Evolutionary conservation across 768 basidiomycete species (phyloP).

Genomic region (Termitomyces sp.): DNA sequence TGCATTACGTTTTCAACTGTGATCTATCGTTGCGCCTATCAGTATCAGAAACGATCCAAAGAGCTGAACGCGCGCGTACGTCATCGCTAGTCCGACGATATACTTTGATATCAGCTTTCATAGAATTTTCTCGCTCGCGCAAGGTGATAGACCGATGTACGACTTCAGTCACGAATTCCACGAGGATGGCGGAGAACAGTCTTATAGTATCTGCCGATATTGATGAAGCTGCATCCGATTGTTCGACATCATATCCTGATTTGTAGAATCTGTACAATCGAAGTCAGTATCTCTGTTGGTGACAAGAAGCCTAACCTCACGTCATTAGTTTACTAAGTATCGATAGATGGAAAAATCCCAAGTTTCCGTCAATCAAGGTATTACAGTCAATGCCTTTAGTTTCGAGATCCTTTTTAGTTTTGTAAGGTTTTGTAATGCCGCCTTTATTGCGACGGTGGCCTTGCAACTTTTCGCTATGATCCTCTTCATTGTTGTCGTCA

Average conservation of each 20-base stretch:
- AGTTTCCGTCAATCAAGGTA: constrained; percentile 32
- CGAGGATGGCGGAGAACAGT: constrained; percentile 37
- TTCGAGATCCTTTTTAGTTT: constrained; percentile 34
- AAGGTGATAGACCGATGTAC: constrained; percentile 46
- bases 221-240: constrained; percentile 17
- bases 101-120: constrained; percentile 55
- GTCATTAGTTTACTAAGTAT: constrained; percentile 31
- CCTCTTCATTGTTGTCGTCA: not conserved
- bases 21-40: constrained; percentile 27
- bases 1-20: constrained; percentile 37
- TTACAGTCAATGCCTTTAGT: constrained; percentile 39
- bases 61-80: constrained; percentile 14
- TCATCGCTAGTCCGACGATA: constrained; percentile 50
- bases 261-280: constrained; percentile 14
- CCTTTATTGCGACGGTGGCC: constrained; percentile 13
- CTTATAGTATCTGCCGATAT: constrained; percentile 47
- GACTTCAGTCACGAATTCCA: constrained; percentile 46
- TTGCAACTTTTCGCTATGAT: not conserved
- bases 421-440: constrained; percentile 41
- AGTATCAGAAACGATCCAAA: not conserved
- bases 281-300: not conserved
- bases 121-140: constrained; percentile 50
- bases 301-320: constrained; percentile 19
- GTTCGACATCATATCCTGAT: constrained; percentile 15
- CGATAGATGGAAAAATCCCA: constrained; percentile 45